These are phyloP conservation scores for Aspergillus conjunctus DNA, from an alignment of 495 filamentous ascomycete species.

Conservation along the genomic window DNA sequence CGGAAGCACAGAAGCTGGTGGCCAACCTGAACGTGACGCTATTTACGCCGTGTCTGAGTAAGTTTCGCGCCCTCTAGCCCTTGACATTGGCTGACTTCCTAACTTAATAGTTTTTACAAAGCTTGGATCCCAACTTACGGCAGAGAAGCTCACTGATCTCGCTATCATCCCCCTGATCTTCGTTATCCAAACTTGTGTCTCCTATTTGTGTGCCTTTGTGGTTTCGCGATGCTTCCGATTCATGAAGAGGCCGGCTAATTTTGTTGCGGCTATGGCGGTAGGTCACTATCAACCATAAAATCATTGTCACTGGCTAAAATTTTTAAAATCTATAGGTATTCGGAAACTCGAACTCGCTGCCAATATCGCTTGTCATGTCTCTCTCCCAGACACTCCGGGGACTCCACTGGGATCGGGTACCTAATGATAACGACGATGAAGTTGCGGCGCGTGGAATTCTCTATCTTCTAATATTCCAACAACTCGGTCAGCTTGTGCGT, in stretches of 20 bases:
- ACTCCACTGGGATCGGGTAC: slow-evolving; percentile 88
- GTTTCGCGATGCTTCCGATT: slow-evolving; percentile 78
- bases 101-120: slow-evolving; percentile 82
- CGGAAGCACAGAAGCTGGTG: slow-evolving; percentile 91
- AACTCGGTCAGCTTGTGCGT: slow-evolving; percentile 89
- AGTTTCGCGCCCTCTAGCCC: slow-evolving; percentile 26
- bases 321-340: slow-evolving; percentile 65
- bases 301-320: slow-evolving; percentile 22
- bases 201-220: slow-evolving; percentile 69
- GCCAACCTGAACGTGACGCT: slow-evolving; percentile 92
- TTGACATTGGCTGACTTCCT: slow-evolving; percentile 1
- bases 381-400: slow-evolving; percentile 88
- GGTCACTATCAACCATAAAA: slow-evolving; percentile 25
- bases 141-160: slow-evolving; percentile 84
- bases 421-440: slow-evolving; percentile 91
- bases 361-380: slow-evolving; percentile 93
- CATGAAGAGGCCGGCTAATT: slow-evolving; percentile 82
- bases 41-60: slow-evolving; percentile 97
- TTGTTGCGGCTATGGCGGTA: slow-evolving; percentile 94
- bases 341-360: slow-evolving; percentile 96
- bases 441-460: slow-evolving; percentile 92
- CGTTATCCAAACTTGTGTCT: slow-evolving; percentile 79
- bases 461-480: slow-evolving; percentile 96
- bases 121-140: slow-evolving; percentile 90
- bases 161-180: slow-evolving; percentile 95